Evolutionary conservation across 768 basidiomycete species (phyloP).

Genomic region (Boletales sp.): DNA sequence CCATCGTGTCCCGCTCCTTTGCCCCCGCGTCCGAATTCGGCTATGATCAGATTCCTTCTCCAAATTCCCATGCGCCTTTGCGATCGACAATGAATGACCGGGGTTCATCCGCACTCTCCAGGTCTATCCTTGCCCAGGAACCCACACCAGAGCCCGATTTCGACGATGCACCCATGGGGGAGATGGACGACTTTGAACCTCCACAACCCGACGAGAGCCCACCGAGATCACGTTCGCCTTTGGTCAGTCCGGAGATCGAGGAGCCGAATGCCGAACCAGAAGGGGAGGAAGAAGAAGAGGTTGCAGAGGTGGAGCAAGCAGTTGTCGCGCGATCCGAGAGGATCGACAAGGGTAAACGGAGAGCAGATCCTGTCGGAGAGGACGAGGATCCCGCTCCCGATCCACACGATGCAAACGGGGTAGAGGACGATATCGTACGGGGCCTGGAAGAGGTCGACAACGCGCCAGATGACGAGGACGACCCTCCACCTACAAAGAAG

Average conservation of each 20-base stretch:
- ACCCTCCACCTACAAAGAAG: constrained; percentile 27
- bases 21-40: constrained; percentile 52
- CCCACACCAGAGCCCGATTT: constrained; percentile 19
- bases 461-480: constrained; percentile 47
- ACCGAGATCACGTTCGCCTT: constrained; percentile 30
- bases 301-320: constrained; percentile 32
- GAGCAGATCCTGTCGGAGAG: constrained; percentile 23
- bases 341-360: constrained; percentile 41
- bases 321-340: constrained; percentile 20
- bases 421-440: constrained; percentile 43
- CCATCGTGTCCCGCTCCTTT: constrained; percentile 42
- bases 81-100: constrained; percentile 36
- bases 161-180: constrained; percentile 19
- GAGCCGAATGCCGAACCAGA: constrained; percentile 24
- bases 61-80: constrained; percentile 33
- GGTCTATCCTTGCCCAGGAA: constrained; percentile 20
- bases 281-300: constrained; percentile 28
- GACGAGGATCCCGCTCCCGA: constrained; percentile 6
- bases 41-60: constrained; percentile 64
- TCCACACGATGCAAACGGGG: constrained; percentile 20
- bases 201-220: constrained; percentile 23
- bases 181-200: constrained; percentile 29
- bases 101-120: constrained; percentile 33
- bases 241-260: constrained; percentile 45
- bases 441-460: constrained; percentile 46